Percentiles rank a stretch among this genome's conserved stretches.
phyloP scores from a whole-genome alignment of 2,329 filamentous ascomycete species.

The Lachnellula hyalina region DNA sequence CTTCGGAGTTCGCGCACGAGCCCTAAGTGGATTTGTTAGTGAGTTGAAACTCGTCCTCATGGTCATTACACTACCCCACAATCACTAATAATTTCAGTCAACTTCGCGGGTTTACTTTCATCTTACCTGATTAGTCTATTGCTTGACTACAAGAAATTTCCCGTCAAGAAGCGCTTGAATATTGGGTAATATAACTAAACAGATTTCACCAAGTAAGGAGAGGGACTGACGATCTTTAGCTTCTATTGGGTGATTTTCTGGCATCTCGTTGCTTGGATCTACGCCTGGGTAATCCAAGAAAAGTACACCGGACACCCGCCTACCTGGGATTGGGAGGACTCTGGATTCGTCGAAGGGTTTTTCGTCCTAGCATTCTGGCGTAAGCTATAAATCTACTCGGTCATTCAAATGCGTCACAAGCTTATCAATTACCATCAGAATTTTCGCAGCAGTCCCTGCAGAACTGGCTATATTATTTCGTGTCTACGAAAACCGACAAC shows the following conservation, averaged over 20 bases:
- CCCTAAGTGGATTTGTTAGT: constrained; percentile 40
- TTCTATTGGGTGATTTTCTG: constrained; percentile 53
- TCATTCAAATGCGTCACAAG: too few species aligned
- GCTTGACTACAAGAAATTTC: constrained; percentile 38
- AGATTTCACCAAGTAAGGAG: not conserved
- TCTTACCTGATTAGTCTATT: constrained; percentile 41
- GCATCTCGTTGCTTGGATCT: constrained; percentile 47
- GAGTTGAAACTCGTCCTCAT: not conserved
- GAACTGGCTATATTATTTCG: constrained; percentile 52
- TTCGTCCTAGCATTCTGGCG: constrained; percentile 58
- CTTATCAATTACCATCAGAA: constrained; percentile 16
- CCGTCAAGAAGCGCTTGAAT: constrained; percentile 34
- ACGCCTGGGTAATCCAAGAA: constrained; percentile 48
- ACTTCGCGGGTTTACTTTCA: constrained; percentile 37
- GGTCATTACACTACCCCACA: not conserved
- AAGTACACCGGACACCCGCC: constrained; percentile 51
- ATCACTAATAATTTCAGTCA: constrained; percentile 9
- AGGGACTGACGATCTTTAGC: constrained; percentile 13
- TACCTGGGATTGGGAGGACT: constrained; percentile 57
- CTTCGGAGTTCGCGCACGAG: constrained; percentile 37
- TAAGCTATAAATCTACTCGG: constrained; percentile 1
- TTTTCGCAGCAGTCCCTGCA: constrained; percentile 48
- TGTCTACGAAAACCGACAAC: constrained; percentile 50
- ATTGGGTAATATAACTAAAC: not conserved
- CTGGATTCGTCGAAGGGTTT: constrained; percentile 60